A percentile compares a stretch with the other conserved stretches of the same genome.
Conservation (phyloP, 2,329 filamentous ascomycete species). For the Helotiales sp. region DNA sequence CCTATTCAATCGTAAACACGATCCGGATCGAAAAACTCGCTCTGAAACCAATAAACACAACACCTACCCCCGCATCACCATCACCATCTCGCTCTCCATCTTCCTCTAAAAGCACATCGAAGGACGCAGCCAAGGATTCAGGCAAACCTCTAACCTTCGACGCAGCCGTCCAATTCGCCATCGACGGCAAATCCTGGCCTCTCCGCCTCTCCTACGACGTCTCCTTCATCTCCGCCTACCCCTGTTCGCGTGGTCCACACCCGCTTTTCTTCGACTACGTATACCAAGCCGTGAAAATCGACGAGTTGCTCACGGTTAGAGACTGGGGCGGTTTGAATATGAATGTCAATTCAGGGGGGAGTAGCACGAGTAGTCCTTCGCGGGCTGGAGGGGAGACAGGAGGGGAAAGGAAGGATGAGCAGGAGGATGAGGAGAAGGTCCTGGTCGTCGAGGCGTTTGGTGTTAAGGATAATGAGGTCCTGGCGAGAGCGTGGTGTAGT, state of each 20-base stretch:
- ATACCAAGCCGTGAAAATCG: slow-evolving; percentile 62
- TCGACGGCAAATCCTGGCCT: slow-evolving; percentile 67
- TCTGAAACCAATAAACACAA: slow-evolving; percentile 52
- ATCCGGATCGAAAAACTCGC: slow-evolving; percentile 72
- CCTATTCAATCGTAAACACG: slow-evolving; percentile 64
- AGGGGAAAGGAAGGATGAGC: slow-evolving; percentile 33
- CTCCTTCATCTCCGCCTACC: slow-evolving; percentile 68
- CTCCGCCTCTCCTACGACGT: slow-evolving; percentile 67
- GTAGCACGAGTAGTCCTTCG: not conserved
- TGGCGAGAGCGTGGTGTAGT: slow-evolving; percentile 77
- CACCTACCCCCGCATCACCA: not conserved
- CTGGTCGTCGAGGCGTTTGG: slow-evolving; percentile 76
- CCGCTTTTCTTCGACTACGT: slow-evolving; percentile 75
- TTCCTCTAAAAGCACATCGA: slow-evolving; percentile 12
- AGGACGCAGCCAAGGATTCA: slow-evolving; percentile 13
- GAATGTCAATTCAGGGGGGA: slow-evolving; percentile 4
- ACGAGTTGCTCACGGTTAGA: slow-evolving; percentile 67
- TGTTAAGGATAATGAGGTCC: slow-evolving; percentile 75
- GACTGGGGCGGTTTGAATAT: slow-evolving; percentile 59
- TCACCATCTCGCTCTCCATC: slow-evolving; percentile 33
- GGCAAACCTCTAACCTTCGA: slow-evolving; percentile 57
- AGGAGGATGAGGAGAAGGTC: slow-evolving; percentile 66
- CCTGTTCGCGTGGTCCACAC: slow-evolving; percentile 67
- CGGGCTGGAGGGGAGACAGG: slow-evolving; percentile 28
- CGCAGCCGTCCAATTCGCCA: slow-evolving; percentile 66